Conservation (phyloP, 495 filamentous ascomycete species). For the Pseudevernia furfuracea region DNA sequence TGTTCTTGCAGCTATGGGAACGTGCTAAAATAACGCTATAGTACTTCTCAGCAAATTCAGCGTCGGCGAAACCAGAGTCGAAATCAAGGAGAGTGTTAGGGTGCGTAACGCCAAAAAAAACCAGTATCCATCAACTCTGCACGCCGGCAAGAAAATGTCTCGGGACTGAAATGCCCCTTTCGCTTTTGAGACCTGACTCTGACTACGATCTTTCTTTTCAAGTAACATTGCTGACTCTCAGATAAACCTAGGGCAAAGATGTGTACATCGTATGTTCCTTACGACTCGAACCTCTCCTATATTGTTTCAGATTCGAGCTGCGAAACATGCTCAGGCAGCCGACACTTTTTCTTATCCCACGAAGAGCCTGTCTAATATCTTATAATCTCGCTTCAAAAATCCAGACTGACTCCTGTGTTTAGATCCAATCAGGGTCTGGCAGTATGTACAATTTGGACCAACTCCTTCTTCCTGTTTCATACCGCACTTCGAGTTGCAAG, state of each 20-base stretch:
- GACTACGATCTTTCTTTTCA: fast-evolving
- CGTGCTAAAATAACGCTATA: slow-evolving; percentile 31
- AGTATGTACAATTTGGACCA: neutral
- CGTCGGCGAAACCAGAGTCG: slow-evolving; percentile 88
- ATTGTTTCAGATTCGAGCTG: neutral
- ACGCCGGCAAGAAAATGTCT: neutral
- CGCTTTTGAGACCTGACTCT: neutral
- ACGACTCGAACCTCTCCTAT: too few species aligned
- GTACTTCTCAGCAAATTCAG: slow-evolving; percentile 84
- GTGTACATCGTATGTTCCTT: neutral
- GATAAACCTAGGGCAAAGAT: neutral
- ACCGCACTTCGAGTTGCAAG: neutral
- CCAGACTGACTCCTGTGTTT: neutral
- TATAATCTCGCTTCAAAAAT: slow-evolving; percentile 49
- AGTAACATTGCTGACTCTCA: neutral
- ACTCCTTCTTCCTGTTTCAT: neutral
- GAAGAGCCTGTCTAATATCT: neutral
- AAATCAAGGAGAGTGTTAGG: slow-evolving; percentile 90
- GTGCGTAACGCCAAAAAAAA: slow-evolving; percentile 45
- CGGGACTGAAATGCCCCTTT: neutral
- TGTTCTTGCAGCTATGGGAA: neutral
- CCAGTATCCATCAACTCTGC: slow-evolving; percentile 73
- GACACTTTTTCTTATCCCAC: neutral
- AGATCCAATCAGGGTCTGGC: slow-evolving; percentile 1
- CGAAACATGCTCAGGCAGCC: neutral